Base-by-base conservation (phyloP, 441 rosid genomes). In the Aleurites moluccanus region DNA sequence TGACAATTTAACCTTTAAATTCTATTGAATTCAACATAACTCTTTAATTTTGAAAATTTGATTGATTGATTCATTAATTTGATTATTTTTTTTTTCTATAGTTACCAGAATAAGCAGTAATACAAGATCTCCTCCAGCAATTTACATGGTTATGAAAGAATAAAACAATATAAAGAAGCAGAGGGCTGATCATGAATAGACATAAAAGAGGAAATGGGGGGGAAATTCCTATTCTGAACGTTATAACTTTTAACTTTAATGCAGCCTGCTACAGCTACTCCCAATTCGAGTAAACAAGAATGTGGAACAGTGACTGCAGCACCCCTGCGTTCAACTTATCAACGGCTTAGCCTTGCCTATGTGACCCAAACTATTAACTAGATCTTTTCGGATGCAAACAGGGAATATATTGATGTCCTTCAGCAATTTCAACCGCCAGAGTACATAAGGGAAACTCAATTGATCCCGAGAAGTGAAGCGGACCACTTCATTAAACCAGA, bases 381-480 rank as follows among this genome's bases (percentile, higher is more conserved):
- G 93, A 85, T 96, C 98, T 80, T 89, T 96, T 65, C 97, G 89
- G 50, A 86, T 86, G 78, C 99, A 96, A 55, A 93, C 96, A 16
- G 97, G 97, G 85, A 96, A 93, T 82, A 86, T 80, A 76, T 92
- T 89, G 80, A 93, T 81, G 82, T 93, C 82, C 86, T 87, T 86
- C 10, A 85, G 85, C 81, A 88, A 88, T 73, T 87, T 85, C 83
- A 93, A 74, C 81, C 97, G 90, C 98, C 99, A 93, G 4, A 91
- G 81, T 64, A 96, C 92, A 70, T 90, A 93, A 0, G 99, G 98
- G 81, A 96, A 96, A 79, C 99, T 96, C 74, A 96, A 84, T 63
- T 96, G 99, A 85, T 96, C 99, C 62, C 99, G 86, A 6, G 97
- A 96, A 11, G 97, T 96, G 85, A 83, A 96, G n/a, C 97, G 96